Percentiles rank a stretch among this genome's conserved stretches.
Evolutionary conservation across 805 yeast genomes (phyloP).

Genomic region (Teunomyces tritomae): DNA sequence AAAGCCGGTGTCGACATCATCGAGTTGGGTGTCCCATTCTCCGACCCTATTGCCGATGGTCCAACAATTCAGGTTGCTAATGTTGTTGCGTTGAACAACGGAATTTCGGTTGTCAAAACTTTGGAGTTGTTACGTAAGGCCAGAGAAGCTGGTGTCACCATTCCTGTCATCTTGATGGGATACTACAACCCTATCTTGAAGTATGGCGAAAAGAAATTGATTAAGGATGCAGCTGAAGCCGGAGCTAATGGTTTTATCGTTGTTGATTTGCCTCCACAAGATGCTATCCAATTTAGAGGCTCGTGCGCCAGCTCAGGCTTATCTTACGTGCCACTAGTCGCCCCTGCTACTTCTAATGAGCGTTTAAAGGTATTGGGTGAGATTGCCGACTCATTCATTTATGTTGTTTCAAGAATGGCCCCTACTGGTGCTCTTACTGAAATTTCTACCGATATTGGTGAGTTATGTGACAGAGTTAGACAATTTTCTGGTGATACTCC

Average conservation of each 20-base stretch:
- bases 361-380: slow-evolving; percentile 73
- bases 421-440: slow-evolving; percentile 85
- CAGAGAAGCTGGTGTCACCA: slow-evolving; percentile 75
- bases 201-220: slow-evolving; percentile 84
- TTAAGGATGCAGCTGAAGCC: slow-evolving; percentile 73
- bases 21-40: slow-evolving; percentile 93
- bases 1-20: slow-evolving; percentile 94
- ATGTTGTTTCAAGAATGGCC: slow-evolving; percentile 97
- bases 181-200: slow-evolving; percentile 91
- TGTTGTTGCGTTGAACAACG: slow-evolving; percentile 76
- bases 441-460: slow-evolving; percentile 61
- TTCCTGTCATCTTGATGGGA: slow-evolving; percentile 94
- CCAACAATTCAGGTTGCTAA: slow-evolving; percentile 93
- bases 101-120: slow-evolving; percentile 67
- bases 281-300: slow-evolving; percentile 82
- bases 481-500: slow-evolving; percentile 68
- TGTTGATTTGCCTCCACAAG: slow-evolving; percentile 98
- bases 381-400: slow-evolving; percentile 93
- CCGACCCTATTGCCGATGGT: slow-evolving; percentile 99
- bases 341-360: slow-evolving; percentile 94
- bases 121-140: slow-evolving; percentile 74
- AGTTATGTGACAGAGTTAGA: slow-evolving; percentile 72
- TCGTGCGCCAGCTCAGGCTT: slow-evolving; percentile 65
- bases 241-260: slow-evolving; percentile 95
- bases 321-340: slow-evolving; percentile 89